Conservation (phyloP, 73 alveolate genomes). For the Paramecium sonneborni region DNA sequence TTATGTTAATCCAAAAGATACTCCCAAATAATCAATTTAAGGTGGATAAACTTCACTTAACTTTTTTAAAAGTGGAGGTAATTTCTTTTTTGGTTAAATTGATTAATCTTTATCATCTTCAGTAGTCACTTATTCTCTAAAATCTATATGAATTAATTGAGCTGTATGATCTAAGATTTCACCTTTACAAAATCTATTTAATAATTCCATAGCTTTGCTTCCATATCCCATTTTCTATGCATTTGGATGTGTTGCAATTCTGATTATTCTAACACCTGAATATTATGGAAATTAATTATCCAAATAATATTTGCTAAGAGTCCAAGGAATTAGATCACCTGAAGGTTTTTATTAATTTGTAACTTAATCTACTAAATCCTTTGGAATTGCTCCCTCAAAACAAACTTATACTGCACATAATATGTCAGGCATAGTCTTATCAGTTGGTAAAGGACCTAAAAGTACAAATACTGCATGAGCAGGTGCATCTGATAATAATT, state of each 20-base stretch:
- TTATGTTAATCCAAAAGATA: constrained; percentile 93
- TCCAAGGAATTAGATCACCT: constrained; percentile 99
- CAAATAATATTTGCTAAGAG: constrained; percentile 96
- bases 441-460: constrained; percentile 89
- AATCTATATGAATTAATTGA: background rate
- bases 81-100: constrained; percentile 70
- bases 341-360: constrained; percentile 89
- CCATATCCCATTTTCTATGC: constrained; percentile 98
- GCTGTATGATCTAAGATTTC: constrained; percentile 78
- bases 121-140: background rate
- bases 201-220: constrained; percentile 86
- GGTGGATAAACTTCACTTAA: constrained; percentile 92
- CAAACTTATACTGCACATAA: constrained; percentile 98
- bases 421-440: constrained; percentile 94
- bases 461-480: constrained; percentile 98
- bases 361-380: constrained; percentile 82
- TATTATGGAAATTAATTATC: constrained; percentile 93
- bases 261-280: constrained; percentile 96
- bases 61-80: constrained; percentile 92
- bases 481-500: constrained; percentile 99
- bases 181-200: constrained; percentile 86
- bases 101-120: constrained; percentile 62
- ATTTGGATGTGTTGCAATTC: constrained; percentile 99
- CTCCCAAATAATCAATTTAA: constrained; percentile 91
- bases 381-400: constrained; percentile 87